phyloP scores from a whole-genome alignment of 257 asterid species.

The Solanum phureja region DNA sequence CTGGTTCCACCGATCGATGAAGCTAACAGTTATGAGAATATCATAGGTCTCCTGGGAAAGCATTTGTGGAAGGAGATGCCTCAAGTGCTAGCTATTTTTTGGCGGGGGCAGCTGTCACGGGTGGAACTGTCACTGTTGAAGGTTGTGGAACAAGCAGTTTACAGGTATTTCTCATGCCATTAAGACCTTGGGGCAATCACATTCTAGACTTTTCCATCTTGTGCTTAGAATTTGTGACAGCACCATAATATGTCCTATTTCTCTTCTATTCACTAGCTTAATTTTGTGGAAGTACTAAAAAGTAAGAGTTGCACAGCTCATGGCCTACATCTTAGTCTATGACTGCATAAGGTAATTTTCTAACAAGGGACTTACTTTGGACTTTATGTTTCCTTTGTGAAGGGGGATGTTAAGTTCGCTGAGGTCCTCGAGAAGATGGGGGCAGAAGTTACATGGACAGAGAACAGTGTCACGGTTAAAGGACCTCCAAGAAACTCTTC shows the following conservation, averaged over 20 bases:
- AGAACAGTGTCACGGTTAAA: constrained; percentile 87
- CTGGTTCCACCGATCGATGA: neutral
- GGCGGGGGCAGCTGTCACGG: constrained; percentile 98
- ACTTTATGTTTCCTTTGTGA: neutral
- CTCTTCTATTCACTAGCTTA: neutral
- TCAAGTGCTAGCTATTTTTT: constrained; percentile 99
- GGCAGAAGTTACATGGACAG: constrained; percentile 90
- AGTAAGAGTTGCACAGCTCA: neutral
- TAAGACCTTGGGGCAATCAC: neutral
- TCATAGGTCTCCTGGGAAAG: constrained; percentile 90
- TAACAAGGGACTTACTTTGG: neutral
- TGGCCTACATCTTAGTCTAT: neutral
- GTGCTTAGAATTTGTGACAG: neutral
- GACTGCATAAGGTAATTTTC: neutral
- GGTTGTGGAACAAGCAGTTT: constrained; percentile 98
- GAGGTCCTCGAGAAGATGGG: constrained; percentile 98
- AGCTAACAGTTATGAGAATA: neutral
- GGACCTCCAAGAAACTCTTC: constrained; percentile 62
- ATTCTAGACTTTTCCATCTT: neutral
- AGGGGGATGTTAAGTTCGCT: constrained; percentile 97
- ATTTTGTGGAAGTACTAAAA: neutral
- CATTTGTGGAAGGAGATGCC: constrained; percentile 98
- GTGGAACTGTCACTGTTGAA: constrained; percentile 90
- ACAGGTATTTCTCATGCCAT: constrained; percentile 44
- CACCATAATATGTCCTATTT: neutral